Evolutionary conservation across 495 filamentous ascomycete species (phyloP).

Genomic region (Hypoxylon rickii): DNA sequence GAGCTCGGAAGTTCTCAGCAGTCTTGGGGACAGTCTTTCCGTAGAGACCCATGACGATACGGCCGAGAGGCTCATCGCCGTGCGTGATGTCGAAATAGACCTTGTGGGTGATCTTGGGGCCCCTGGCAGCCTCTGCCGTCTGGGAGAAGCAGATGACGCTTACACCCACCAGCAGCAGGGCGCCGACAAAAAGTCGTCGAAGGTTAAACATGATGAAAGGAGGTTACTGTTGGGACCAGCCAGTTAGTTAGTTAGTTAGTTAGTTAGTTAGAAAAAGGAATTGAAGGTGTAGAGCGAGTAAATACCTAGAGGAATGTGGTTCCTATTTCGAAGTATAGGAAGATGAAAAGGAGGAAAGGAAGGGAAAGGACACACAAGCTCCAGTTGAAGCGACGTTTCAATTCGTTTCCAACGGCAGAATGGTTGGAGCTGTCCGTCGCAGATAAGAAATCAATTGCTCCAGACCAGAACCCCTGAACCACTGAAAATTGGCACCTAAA

Average conservation of each 20-base stretch:
- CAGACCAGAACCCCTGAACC: conserved; percentile 26
- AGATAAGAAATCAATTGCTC: no score
- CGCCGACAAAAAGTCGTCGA: conserved; percentile 63
- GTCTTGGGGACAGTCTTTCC: conserved; percentile 99
- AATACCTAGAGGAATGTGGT: conserved; percentile 4
- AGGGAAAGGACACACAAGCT: conserved; percentile 33
- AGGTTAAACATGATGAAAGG: conserved; percentile 57
- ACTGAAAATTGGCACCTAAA: neutral
- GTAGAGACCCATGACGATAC: conserved; percentile 92
- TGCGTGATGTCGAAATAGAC: conserved; percentile 96
- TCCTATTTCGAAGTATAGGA: conserved; percentile 4
- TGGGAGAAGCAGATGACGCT: conserved; percentile 74
- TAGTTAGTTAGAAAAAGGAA: conserved; percentile 9
- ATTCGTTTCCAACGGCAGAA: conserved; percentile 20
- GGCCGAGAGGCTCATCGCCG: conserved; percentile 81
- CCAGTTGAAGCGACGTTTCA: conserved; percentile 34
- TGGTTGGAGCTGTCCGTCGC: conserved; percentile 16
- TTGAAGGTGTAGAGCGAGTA: neutral
- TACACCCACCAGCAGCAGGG: conserved; percentile 74
- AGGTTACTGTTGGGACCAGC: conserved; percentile 4
- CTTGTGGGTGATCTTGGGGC: conserved; percentile 96
- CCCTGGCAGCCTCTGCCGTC: conserved; percentile 74
- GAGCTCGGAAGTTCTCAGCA: conserved; percentile 95
- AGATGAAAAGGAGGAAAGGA: conserved; percentile 7
- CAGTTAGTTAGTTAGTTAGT: no score